Base-by-base conservation (phyloP, 306 rosid genomes). In the Styphnolobium japonicum region DNA sequence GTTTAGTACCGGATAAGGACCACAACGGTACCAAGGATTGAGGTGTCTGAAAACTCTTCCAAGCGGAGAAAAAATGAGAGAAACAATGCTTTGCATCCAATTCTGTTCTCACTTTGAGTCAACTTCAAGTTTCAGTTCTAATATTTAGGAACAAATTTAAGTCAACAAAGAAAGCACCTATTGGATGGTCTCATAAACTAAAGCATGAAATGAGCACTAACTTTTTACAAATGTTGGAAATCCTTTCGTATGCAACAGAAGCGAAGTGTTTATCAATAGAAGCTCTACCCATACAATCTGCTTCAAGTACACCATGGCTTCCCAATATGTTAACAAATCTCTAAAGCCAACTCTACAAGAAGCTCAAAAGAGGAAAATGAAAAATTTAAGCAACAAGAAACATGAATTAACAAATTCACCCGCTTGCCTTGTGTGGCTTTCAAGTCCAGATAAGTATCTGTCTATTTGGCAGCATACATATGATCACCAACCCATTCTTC, bases 361-460 rank as follows among this genome's bases (percentile, higher is more conserved):
- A 86, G 78, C 82, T 76, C 82, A 56, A 81, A 85, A 60, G 60
- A 60, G 53, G 71, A 79, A 93, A 80, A 67, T 51, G 71, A 77
- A 85, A 88, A 84, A 56, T 78, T 57, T 84, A 81, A 82, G 85
- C 85, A 81, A 84, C 82, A 85, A 56, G 82, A 90, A 83, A 87
- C 88, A 88, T 73, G 91, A 89, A 87, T 87, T 27, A 92, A 86
- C 91, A 86, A 89, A 87, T 89, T 80, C 88, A 85, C 85, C 87
- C 58, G 63, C 80, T 67, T 64, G 81, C 82, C 48, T 51, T 80
- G 71, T 74, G 10, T 61, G 75, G 83, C 80, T 69, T 57, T 10
- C 48, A 86, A 69, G 45, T 63, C 66, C 80, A 85, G 69, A 79
- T 27, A 49, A 23, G 66, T 72, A 73, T 85, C 52, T 51, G 56